Evolutionary conservation across 176 grass and related monocot genomes (phyloP).

Genomic region (Carex myosuroides): DNA sequence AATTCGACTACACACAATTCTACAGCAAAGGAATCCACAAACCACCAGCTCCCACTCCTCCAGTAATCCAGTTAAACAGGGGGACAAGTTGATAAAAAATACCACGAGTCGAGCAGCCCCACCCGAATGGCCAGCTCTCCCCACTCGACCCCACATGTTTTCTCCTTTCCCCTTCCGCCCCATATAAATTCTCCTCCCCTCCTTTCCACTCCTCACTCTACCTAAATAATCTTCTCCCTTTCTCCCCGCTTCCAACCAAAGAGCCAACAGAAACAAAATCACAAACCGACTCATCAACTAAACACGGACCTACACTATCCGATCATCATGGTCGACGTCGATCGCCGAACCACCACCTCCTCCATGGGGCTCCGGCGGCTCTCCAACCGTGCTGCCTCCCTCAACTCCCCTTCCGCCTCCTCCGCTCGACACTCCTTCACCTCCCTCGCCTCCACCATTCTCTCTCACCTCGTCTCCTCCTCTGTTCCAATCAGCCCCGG

Average conservation of each 20-base stretch:
- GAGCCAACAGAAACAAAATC: not conserved
- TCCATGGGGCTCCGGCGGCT: conserved; percentile 65
- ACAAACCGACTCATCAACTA: not conserved
- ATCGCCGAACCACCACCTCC: conserved; percentile 42
- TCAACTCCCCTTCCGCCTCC: conserved; percentile 36
- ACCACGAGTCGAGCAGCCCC: not conserved
- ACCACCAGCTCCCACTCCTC: not conserved
- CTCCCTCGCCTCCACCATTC: conserved; percentile 34
- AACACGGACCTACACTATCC: not conserved
- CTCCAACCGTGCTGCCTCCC: conserved; percentile 57
- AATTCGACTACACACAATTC: not conserved
- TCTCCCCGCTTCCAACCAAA: not conserved
- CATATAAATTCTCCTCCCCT: conserved; percentile 20
- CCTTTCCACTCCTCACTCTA: conserved; percentile 6
- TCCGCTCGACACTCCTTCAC: conserved; percentile 63
- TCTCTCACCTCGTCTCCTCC: conserved; percentile 49
- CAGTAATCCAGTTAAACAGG: not conserved
- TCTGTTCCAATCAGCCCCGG: conserved; percentile 45
- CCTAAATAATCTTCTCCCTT: not conserved
- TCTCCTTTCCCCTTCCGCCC: not conserved
- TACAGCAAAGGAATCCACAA: not conserved
- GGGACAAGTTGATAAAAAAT: conserved; percentile 13
- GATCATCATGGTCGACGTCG: conserved; percentile 73
- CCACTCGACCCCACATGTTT: conserved; percentile 8
- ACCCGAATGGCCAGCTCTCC: conserved; percentile 20